These are phyloP conservation scores for Styphnolobium japonicum DNA, from an alignment of 306 rosid genomes.

Conservation along the genomic window DNA sequence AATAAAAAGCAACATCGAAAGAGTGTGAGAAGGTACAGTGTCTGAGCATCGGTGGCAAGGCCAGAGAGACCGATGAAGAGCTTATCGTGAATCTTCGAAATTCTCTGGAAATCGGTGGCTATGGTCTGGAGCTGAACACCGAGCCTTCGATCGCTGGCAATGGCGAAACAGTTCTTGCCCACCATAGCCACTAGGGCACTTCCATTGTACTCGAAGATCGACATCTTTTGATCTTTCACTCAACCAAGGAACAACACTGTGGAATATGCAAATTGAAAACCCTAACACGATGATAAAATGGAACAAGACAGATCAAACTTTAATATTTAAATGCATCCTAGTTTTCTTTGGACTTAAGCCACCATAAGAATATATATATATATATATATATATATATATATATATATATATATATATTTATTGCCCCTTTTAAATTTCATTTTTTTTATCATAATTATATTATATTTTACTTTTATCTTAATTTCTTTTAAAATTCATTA, in stretches of 20 bases:
- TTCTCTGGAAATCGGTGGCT: conserved; percentile 82
- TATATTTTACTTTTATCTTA: too few species aligned
- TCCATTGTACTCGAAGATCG: conserved; percentile 97
- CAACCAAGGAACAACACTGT: neutral
- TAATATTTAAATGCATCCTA: too few species aligned
- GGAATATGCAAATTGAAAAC: neutral
- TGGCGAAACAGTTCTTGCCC: conserved; percentile 96
- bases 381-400: too few species aligned
- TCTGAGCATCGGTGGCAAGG: conserved; percentile 76
- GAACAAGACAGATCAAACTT: neutral
- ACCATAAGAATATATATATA: too few species aligned
- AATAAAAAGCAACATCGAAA: neutral
- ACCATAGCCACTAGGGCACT: conserved; percentile 95
- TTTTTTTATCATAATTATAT: too few species aligned
- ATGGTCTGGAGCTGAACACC: conserved; percentile 97
- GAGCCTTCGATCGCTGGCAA: conserved; percentile 93
- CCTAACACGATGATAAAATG: neutral
- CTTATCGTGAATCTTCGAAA: conserved; percentile 53
- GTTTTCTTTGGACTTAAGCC: too few species aligned
- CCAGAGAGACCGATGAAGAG: conserved; percentile 69
- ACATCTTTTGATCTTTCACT: conserved; percentile 25
- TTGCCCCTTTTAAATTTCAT: too few species aligned
- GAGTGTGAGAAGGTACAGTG: conserved; percentile 42
- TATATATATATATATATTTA: too few species aligned
- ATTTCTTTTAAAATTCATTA: too few species aligned